These are phyloP conservation scores for Astrothelium subdiscretum DNA, from an alignment of 495 filamentous ascomycete genomes.

Conservation along the genomic window DNA sequence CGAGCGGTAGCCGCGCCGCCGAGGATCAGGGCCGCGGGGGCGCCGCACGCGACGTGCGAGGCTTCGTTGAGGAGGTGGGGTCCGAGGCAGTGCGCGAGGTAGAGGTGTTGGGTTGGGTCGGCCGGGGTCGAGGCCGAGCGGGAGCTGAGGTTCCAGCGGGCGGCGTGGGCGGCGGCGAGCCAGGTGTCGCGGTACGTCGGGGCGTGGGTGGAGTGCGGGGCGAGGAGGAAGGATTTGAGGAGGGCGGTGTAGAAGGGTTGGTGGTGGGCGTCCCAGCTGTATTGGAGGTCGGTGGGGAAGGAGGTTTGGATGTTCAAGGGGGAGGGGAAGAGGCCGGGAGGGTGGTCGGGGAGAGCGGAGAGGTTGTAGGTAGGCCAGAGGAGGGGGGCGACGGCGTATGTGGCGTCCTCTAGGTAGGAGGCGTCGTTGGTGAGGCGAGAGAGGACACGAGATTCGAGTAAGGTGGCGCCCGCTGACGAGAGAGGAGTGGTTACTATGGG, in stretches of 20 bases:
- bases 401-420: conserved; percentile 18
- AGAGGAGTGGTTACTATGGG: conserved; percentile 5
- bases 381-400: conserved; percentile 22
- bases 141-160: conserved; percentile 15
- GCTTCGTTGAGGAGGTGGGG: conserved; percentile 16
- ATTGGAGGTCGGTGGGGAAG: conserved; percentile 12
- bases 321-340: conserved; percentile 8
- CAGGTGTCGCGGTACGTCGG: conserved; percentile 13
- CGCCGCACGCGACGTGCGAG: conserved; percentile 21
- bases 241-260: conserved; percentile 22
- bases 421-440: conserved; percentile 19
- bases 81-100: conserved; percentile 13
- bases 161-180: conserved; percentile 13
- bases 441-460: conserved; percentile 21
- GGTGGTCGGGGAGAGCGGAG: conserved; percentile 13
- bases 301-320: conserved; percentile 23
- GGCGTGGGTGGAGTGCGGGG: conserved; percentile 15
- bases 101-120: conserved; percentile 21
- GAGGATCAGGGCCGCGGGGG: conserved; percentile 21
- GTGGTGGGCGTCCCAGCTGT: conserved; percentile 16
- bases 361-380: conserved; percentile 20
- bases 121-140: conserved; percentile 15
- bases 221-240: conserved; percentile 22
- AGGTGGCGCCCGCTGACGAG: conserved; percentile 15
- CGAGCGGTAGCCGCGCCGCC: conserved; percentile 12